Evolutionary conservation across 257 asterid genomes (phyloP).

Genomic region (Ballota nigra): DNA sequence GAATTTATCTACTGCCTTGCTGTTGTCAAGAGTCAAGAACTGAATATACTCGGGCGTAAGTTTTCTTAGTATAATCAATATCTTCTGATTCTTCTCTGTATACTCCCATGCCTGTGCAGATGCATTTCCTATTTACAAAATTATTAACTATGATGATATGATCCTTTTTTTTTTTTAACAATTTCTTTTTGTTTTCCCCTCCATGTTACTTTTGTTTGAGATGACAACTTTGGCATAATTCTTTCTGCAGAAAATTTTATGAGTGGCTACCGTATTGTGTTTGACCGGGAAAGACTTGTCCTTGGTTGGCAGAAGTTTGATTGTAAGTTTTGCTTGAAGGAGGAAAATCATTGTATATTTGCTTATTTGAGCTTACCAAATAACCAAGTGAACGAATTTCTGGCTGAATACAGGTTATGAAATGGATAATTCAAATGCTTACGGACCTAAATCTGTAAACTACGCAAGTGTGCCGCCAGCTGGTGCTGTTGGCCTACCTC

Average conservation of each 20-base stretch:
- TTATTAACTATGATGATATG: neutral
- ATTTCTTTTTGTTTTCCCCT: neutral
- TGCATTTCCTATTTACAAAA: neutral
- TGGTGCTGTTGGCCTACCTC: constrained; percentile 37
- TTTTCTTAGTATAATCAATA: constrained; percentile 14
- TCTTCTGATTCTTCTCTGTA: neutral
- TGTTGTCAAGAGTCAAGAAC: constrained; percentile 69
- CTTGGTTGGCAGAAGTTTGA: constrained; percentile 80
- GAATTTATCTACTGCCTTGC: constrained; percentile 76
- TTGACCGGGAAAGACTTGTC: constrained; percentile 76
- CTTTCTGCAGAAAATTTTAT: constrained; percentile 66
- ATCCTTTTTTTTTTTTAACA: no score
- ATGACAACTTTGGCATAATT: neutral
- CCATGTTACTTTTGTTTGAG: neutral
- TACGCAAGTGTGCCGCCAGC: constrained; percentile 50
- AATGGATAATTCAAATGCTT: constrained; percentile 34
- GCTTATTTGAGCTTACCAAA: neutral
- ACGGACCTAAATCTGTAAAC: constrained; percentile 36
- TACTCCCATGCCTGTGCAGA: neutral
- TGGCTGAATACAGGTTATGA: constrained; percentile 56
- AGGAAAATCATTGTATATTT: neutral
- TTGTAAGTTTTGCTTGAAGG: constrained; percentile 45
- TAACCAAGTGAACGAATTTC: neutral
- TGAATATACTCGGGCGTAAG: constrained; percentile 85
- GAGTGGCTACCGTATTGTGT: constrained; percentile 80